Base-by-base conservation (phyloP, 2,329 filamentous ascomycete genomes). In the Cercospora berteroae region DNA sequence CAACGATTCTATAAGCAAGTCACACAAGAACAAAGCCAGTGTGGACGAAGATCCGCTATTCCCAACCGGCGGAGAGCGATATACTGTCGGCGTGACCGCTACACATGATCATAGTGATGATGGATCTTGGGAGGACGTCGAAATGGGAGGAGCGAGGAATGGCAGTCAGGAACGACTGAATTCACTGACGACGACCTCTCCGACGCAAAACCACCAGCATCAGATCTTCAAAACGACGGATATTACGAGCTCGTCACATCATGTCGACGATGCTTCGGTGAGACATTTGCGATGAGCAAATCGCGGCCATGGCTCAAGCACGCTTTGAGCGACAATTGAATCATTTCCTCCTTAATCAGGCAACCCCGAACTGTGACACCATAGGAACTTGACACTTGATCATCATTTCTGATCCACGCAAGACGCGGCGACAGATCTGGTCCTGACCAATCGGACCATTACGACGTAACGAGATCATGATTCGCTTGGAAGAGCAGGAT, bases 131-230 rank as follows among this genome's bases (percentile, higher is more conserved):
- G 68, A 71, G 9, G 66, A 65, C 7, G 64, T 65, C 39, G 69
- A 64, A 25, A 20, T 58, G 4, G 13, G 58, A n/a, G 39, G 12
- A 4, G 13, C 2, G 44, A 36, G 68, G 18, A 69, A 59, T 27
- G 36, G 55, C 10, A 71, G 69, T 36, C 63, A 71, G 29, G 69
- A 71, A 62, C 63, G 65, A 23, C 18, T 69, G 64, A 50, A 20
- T 12, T 59, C 63, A 10, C 4, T 29, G 52, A 29, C 9, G 12
- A 25, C 25, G 12, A 57, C 52, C n/a, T 57, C 52, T 1, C 52
- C 52, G 25, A 57, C n/a, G 23, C 13, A 23, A 1, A 16, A 4
- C 8, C 25, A 31, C 16, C 25, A 57, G 2, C n/a, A 7, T 31
- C 52, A 50, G n/a, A 68, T 65, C 6, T 60, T 48, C 59, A 68